A percentile compares a stretch with the other conserved stretches of the same genome.
Evolutionary conservation across 257 asterid species (phyloP).

Genomic region (Plectranthus barbatus): DNA sequence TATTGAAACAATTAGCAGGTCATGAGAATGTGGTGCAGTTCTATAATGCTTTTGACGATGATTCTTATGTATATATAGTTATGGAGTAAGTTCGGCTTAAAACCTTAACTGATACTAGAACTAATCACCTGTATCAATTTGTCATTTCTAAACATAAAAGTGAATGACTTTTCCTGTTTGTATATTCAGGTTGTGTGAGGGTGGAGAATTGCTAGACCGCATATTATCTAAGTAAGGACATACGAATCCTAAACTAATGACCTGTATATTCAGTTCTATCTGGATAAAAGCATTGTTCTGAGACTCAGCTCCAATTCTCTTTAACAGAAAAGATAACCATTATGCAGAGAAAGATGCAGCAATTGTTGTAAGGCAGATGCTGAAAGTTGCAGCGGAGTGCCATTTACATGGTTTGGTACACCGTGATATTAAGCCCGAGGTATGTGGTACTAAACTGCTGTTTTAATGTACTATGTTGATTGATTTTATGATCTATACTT

Average conservation of each 20-base stretch:
- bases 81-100: conserved; percentile 75
- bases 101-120: neutral
- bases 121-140: neutral
- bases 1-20: conserved; percentile 86
- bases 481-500: conserved; percentile 11
- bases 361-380: conserved; percentile 86
- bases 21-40: conserved; percentile 97
- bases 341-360: conserved; percentile 98
- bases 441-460: conserved; percentile 16
- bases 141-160: neutral
- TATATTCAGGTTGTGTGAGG: conserved; percentile 74
- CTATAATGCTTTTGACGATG: conserved; percentile 87
- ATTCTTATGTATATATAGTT: conserved; percentile 74
- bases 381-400: conserved; percentile 96
- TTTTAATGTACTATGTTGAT: conserved; percentile 5
- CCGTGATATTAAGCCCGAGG: conserved; percentile 99
- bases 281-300: conserved; percentile 7
- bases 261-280: neutral
- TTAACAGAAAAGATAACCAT: conserved; percentile 83
- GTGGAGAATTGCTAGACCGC: conserved; percentile 94
- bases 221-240: conserved; percentile 71
- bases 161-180: conserved; percentile 3
- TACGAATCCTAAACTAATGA: neutral
- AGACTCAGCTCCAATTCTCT: conserved; percentile 23
- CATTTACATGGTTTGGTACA: conserved; percentile 96